Evolutionary conservation across 23 red algal species (phyloP), one percentile per base, ranked within the genome.

Genomic region (Chondrus crispus): DNA sequence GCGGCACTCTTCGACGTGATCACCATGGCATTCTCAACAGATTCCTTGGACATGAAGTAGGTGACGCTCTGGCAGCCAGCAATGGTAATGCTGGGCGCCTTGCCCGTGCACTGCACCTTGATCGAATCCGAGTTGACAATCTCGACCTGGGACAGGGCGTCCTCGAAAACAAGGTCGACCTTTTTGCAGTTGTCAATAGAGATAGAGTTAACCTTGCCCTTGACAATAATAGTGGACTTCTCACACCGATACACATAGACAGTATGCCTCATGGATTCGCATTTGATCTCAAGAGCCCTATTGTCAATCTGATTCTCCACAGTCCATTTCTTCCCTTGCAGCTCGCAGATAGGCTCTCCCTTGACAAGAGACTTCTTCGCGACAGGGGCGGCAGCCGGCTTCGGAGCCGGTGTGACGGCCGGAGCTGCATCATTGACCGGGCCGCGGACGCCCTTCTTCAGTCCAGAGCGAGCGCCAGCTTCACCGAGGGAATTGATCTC

Each of bases 171-270:
- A 60, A 94, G 77, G 26, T 89, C 88, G 37, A 93, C 81, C 91
- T 98, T 98, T 47, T 93, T 93, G 77, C 95, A 98, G 42, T 62
- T 81, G 72, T 98, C 95, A 37, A 98, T 93, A 39, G 88, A 88
- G 60, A 98, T 98, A 37, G 88, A 93, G 74, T 98, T 98, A 35
- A 71, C 74, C 38, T 98, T 98, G 40, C 90, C 89, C 80, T 90
- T 98, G 60, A 98, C 73, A 64, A 94, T 85, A 16, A 98, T 80
- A 35, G 88, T 68, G 29, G 74, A 87, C 82, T 98, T 93, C 20
- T 94, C 81, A 82, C 95, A 98, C 58, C 81, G 70, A 74, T 98
- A 98, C n/a, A 98, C 88, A 78, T 98, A 98, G n/a, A 98, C 95
- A 24, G 95, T 88, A 44, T 98, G 91, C 82, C 94, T 98, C 74